Base-by-base conservation (phyloP, 371 early-diverging fungal genomes). In the Neoconidiobolus thromboides region DNA sequence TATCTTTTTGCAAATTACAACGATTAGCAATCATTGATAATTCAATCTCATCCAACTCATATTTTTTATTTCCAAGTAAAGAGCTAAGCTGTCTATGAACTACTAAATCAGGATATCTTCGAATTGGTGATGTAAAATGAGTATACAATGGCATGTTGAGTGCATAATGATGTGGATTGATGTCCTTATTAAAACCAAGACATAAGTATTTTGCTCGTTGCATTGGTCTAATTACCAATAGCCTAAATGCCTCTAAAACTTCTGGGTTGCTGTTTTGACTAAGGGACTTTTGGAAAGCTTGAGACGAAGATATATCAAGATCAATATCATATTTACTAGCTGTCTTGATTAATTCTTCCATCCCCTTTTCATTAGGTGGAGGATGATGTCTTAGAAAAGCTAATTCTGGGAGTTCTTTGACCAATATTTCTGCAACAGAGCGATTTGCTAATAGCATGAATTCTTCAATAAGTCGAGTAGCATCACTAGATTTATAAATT, bases 361-460 rank as follows among this genome's bases (percentile, higher is more conserved):
- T 26, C 10, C 49, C 49, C 3, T 14, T 12, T 26, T 49, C 14
- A 61, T 75, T 65, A 10, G 86, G 84, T 3, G 72, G 71, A 6
- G 89, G 91, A 68, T 93, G 93, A 49, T 83, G 73, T 55, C 97
- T 87, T 44, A 99, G 75, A 66, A 99, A 72, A 5, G 99, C 87
- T 42, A 85, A 80, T 15, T 89, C 87, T 0, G 95, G 94, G 71
- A 86, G 92, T 56, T 79, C 69, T 48, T 77, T 69, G 63, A 76
- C 77, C 41, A 99, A 92, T 66, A 89, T 88, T 64, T 82, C 71
- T 0, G 99, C 99, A 0, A 99, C 99, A 52, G 86, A 85, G 60
- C 93, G 91, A 69, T 99, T 99, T 47, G 99, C 99, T 26, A 98
- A 73, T 53, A 99, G 75, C 99, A 99, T 99, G 69, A 99, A 96